A percentile compares a stretch with the other conserved stretches of the same genome.
These are phyloP conservation scores for Coprinopsis cinerea DNA, from an alignment of 768 basidiomycete species.

Conservation along the genomic window DNA sequence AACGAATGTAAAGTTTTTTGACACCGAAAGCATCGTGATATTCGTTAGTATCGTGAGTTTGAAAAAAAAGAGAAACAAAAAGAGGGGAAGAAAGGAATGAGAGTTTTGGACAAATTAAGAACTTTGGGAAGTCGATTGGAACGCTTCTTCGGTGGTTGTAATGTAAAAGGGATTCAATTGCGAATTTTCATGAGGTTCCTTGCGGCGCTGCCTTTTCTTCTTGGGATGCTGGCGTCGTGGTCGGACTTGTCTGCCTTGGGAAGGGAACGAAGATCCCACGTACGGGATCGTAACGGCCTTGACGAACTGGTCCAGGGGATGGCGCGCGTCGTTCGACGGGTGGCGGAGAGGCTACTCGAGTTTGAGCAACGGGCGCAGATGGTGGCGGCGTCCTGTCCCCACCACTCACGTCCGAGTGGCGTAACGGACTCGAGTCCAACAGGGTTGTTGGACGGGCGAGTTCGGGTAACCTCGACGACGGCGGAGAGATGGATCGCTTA, in stretches of 20 bases:
- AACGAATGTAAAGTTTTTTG: neutral
- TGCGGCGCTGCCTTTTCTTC: neutral
- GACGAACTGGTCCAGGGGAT: constrained; percentile 24
- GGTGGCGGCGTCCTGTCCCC: constrained; percentile 13
- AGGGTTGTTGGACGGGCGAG: neutral
- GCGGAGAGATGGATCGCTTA: constrained; percentile 22
- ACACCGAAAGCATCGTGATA: constrained; percentile 3
- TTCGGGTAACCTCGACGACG: constrained; percentile 4
- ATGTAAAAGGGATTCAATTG: too few relatives aligned
- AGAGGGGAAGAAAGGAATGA: constrained; percentile 8
- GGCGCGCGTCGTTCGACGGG: constrained; percentile 13
- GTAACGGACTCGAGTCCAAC: neutral
- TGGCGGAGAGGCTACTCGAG: neutral
- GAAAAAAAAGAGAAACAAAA: too few relatives aligned
- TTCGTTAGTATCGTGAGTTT: constrained; percentile 24
- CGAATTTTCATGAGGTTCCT: neutral
- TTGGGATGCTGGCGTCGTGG: neutral
- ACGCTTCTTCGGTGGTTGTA: too few relatives aligned
- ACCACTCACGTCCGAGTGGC: neutral
- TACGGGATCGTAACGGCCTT: constrained; percentile 48
- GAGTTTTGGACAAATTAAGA: too few relatives aligned
- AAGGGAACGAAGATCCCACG: constrained; percentile 39
- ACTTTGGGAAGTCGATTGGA: too few relatives aligned
- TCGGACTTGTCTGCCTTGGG: constrained; percentile 15
- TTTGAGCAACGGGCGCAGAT: constrained; percentile 8